phyloP scores from a whole-genome alignment of 78 protist species.

The Capsaspora owczarzaki region DNA sequence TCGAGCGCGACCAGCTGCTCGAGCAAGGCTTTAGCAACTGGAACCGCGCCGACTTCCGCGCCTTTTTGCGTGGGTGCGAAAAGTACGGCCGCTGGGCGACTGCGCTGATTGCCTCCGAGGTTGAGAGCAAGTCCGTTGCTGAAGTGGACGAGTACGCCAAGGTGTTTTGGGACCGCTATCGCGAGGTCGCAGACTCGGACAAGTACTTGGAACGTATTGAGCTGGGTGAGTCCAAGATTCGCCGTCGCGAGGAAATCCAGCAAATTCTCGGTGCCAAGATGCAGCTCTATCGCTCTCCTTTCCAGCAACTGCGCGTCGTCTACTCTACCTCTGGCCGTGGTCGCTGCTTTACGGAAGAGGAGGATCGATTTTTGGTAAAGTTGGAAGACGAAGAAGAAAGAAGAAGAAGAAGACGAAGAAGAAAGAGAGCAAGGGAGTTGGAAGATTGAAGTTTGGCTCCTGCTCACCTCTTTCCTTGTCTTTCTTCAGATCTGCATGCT shows the following conservation, averaged over 20 bases:
- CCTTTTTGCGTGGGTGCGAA: conserved; percentile 28
- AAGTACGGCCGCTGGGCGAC: conserved; percentile 30
- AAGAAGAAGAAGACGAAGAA: not conserved
- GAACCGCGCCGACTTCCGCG: conserved; percentile 17
- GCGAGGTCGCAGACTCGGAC: conserved; percentile 34
- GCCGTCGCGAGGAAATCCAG: not conserved
- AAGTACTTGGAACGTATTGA: not conserved
- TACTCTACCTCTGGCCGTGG: conserved; percentile 21
- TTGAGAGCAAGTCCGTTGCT: conserved; percentile 32
- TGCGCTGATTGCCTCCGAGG: not conserved
- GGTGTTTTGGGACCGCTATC: conserved; percentile 34
- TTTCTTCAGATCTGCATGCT: conserved; percentile 32
- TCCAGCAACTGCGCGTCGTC: conserved; percentile 13
- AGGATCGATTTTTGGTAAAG: conserved; percentile 51
- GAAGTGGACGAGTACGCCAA: conserved; percentile 35
- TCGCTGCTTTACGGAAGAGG: conserved; percentile 47
- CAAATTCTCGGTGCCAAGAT: conserved; percentile 8
- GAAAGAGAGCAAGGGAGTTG: not conserved
- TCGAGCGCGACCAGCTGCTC: conserved; percentile 10
- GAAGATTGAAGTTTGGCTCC: not conserved
- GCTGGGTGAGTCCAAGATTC: conserved; percentile 22
- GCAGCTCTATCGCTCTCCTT: conserved; percentile 4
- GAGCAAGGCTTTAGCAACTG: conserved; percentile 15
- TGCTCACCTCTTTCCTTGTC: too few relatives aligned
- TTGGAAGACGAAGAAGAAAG: not conserved